Evolutionary conservation across 495 filamentous ascomycete species (phyloP).

Genomic region (Neurospora discreta): DNA sequence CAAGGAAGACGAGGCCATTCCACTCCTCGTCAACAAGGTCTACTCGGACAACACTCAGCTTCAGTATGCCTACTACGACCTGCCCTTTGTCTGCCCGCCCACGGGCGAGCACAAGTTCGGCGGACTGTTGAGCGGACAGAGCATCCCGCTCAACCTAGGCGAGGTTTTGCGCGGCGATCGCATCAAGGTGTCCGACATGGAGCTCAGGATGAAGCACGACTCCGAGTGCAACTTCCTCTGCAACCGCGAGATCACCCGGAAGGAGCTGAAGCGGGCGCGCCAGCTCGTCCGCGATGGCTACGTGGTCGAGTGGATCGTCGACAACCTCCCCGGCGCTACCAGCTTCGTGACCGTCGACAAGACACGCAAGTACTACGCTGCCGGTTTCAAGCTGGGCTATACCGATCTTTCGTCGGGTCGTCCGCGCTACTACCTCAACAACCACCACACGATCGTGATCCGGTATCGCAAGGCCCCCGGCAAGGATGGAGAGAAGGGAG

Average conservation of each 20-base stretch:
- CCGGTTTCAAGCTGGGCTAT: constrained; percentile 89
- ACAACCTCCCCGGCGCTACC: constrained; percentile 87
- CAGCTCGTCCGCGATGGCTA: constrained; percentile 74
- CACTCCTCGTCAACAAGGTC: constrained; percentile 88
- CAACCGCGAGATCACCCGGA: constrained; percentile 49
- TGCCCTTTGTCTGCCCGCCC: constrained; percentile 84
- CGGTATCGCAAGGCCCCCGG: constrained; percentile 70
- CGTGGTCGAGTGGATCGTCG: constrained; percentile 91
- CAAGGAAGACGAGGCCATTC: constrained; percentile 66
- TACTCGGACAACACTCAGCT: constrained; percentile 88
- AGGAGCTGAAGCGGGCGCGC: constrained; percentile 57
- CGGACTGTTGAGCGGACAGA: constrained; percentile 67
- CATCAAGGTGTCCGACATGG: constrained; percentile 82
- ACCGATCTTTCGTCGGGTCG: constrained; percentile 55
- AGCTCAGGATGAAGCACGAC: constrained; percentile 72
- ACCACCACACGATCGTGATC: constrained; percentile 83
- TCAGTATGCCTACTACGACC: constrained; percentile 88
- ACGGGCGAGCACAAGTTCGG: constrained; percentile 57
- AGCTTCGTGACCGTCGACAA: constrained; percentile 89
- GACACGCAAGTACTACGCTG: constrained; percentile 80
- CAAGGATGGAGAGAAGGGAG: constrained; percentile 52
- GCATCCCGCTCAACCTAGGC: constrained; percentile 79
- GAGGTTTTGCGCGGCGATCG: constrained; percentile 87
- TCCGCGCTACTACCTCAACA: constrained; percentile 73
- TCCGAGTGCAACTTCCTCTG: constrained; percentile 69